Evolutionary conservation across 1,139 yeast species (phyloP), one percentile per base, ranked within the genome.

Genomic region (Lodderomyces elongisporus): DNA sequence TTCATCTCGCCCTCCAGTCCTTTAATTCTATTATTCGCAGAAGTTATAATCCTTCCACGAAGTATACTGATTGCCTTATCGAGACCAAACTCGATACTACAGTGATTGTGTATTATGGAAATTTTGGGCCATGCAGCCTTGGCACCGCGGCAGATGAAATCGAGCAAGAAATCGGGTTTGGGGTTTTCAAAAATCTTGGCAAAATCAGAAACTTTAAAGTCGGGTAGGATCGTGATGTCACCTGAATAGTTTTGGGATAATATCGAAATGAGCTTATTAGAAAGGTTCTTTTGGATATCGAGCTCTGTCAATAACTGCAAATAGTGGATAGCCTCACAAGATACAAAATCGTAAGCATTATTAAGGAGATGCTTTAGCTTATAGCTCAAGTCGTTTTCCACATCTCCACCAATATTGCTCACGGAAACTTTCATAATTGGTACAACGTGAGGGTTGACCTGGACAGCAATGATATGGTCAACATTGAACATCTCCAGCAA

Each of bases 401-500:
- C 65, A 38, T 72, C 81, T 7, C 85, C 87, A n/a, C 85, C 88
- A 23, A 79, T 78, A 47, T 78, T 75, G 35, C 83, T 70, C 1
- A 79, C 70, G 0, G 89, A 78, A 17, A 78, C 60, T 43, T 77
- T 77, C 44, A 91, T 64, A 32, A 91, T 72, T 2, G 98, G 97
- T 2, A 85, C 89, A 21, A 91, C 94, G 53, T 91, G 98, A 0
- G 97, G 96, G 49, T 93, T 87, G 1, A 91, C 98, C 57, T 93
- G 97, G 35, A 95, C 89, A 0, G 96, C 97, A 51, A 91, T 85
- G 40, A 91, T 89, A 54, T 93, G 96, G 53, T 91, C 95, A 24
- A 91, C 96, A 50, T 91, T 91, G 54, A 91, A 93, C 89, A 91
- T 85, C 56, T 91, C 98, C 31, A 94, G 84, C 14, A 91, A 65